Evolutionary conservation across 257 asterid species (phyloP).

Genomic region (Petunia axillaris): DNA sequence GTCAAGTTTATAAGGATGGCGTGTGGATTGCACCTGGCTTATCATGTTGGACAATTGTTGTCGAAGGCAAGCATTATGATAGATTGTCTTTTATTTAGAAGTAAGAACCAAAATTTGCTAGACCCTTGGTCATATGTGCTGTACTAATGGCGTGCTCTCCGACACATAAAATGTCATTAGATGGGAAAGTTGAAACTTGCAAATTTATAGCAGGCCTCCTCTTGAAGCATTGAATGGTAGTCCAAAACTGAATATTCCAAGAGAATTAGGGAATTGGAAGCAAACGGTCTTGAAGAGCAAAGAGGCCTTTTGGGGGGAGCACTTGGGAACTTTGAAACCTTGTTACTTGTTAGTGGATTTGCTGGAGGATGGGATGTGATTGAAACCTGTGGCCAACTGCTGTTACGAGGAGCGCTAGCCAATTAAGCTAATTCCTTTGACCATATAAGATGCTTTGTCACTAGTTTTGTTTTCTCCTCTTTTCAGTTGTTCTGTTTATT

Average conservation of each 20-base stretch:
- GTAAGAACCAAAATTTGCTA: no score
- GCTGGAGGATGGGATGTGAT: not conserved
- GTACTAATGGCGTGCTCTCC: not conserved
- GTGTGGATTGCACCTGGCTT: not conserved
- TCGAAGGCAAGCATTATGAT: not conserved
- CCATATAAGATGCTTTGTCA: not conserved
- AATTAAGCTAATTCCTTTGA: not conserved
- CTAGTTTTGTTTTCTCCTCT: not conserved
- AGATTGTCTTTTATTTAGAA: not conserved
- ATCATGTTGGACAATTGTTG: not conserved
- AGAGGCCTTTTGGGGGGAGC: not conserved
- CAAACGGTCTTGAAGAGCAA: not conserved
- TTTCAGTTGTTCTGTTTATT: slow-evolving; percentile 14
- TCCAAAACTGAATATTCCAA: slow-evolving; percentile 4
- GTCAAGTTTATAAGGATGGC: not conserved
- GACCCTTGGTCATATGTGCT: not conserved
- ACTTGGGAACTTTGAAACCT: not conserved
- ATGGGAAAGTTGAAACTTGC: not conserved
- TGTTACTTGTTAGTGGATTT: not conserved
- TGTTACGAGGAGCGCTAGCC: not conserved
- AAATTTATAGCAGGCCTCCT: not conserved
- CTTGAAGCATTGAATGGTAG: not conserved
- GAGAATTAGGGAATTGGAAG: not conserved
- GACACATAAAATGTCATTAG: not conserved
- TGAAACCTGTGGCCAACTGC: not conserved